Base-by-base conservation (phyloP, 2,329 filamentous ascomycete species). In the Cordyceps fumosorosea region DNA sequence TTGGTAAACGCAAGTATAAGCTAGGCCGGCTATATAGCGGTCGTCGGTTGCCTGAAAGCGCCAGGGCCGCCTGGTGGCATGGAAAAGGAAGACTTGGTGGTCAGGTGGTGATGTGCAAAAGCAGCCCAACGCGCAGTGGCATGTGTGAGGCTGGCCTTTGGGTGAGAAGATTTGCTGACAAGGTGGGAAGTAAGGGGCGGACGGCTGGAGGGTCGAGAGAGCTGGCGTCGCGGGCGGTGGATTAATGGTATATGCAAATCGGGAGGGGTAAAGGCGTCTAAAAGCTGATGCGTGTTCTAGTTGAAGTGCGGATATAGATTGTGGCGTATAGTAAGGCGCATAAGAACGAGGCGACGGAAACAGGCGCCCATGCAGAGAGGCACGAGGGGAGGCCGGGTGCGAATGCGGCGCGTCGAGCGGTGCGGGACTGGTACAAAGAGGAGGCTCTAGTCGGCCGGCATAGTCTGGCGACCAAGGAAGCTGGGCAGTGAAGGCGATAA, bases 21-120 rank as follows among this genome's bases (percentile, higher is more conserved):
- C 29, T 14, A 24, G 10, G 29, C 29, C 12, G 24, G 37, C 48
- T 62, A 53, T 62, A 58, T 53, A 37, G 48, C 55, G n/a, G 53
- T 62, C 48, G 55, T 58, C 55, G 54, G 47, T 58, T 62, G 60
- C 47, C 47, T 57, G 54, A 58, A 58, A 57, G 55, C 55, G 60
- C 47, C 47, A 53, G 47, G 42, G 52, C 45, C 29, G 55, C 54
- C 52, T 56, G 18, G 47, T 62, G 52, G 53, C 55, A 58, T 53
- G 37, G 50, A 54, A 47, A 44, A 11, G 20, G 1, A 53, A 20
- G 32, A 16, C 16, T 34, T 24, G 12, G 24, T 42, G n/a, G n/a
- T 44, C 29, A 47, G 5, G 16, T 24, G 40, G 10, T 22, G 50
- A 54, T 20, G 18, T 20, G 20, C 12, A 24, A 32, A 53, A 47